phyloP scores from a whole-genome alignment of 768 basidiomycete species.

The Lyophyllum semitale region DNA sequence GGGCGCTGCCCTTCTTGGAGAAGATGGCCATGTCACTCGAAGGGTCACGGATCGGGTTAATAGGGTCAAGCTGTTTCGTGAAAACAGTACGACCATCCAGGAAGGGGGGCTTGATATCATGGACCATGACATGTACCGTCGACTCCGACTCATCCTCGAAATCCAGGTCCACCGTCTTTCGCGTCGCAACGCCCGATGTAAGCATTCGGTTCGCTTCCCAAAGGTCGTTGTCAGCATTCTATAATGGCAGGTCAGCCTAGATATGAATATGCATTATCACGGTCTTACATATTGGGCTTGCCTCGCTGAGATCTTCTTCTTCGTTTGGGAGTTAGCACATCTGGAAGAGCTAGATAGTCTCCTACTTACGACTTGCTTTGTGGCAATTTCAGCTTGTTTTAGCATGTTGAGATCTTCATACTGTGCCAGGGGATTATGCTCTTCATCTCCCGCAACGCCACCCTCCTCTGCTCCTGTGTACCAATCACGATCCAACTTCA shows the following conservation, averaged over 20 bases:
- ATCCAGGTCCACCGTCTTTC: slow-evolving; percentile 85
- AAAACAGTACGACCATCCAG: slow-evolving; percentile 95
- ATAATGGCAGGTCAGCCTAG: slow-evolving; percentile 18
- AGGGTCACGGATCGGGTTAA: slow-evolving; percentile 92
- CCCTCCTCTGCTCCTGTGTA: slow-evolving; percentile 92
- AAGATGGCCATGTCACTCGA: slow-evolving; percentile 96
- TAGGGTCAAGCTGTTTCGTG: slow-evolving; percentile 95
- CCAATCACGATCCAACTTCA: slow-evolving; percentile 92
- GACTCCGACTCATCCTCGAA: slow-evolving; percentile 97
- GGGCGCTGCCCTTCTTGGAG: slow-evolving; percentile 92
- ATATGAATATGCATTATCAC: neutral
- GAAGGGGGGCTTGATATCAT: slow-evolving; percentile 97
- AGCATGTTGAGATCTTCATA: slow-evolving; percentile 81
- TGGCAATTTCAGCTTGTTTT: slow-evolving; percentile 76
- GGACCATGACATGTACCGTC: slow-evolving; percentile 96
- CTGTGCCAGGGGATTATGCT: slow-evolving; percentile 89
- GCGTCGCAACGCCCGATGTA: slow-evolving; percentile 91
- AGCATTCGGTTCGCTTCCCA: slow-evolving; percentile 99
- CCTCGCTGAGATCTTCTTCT: slow-evolving; percentile 89
- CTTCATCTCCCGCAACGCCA: slow-evolving; percentile 83
- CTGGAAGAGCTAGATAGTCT: neutral
- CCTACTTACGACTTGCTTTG: slow-evolving; percentile 66
- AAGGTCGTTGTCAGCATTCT: slow-evolving; percentile 97
- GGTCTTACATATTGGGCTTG: slow-evolving; percentile 92
- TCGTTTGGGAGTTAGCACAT: slow-evolving; percentile 4